Percentiles rank a stretch among this genome's conserved stretches.
Evolutionary conservation across 179 eudicot genomes (phyloP).

Genomic region (Beta lomatogona): DNA sequence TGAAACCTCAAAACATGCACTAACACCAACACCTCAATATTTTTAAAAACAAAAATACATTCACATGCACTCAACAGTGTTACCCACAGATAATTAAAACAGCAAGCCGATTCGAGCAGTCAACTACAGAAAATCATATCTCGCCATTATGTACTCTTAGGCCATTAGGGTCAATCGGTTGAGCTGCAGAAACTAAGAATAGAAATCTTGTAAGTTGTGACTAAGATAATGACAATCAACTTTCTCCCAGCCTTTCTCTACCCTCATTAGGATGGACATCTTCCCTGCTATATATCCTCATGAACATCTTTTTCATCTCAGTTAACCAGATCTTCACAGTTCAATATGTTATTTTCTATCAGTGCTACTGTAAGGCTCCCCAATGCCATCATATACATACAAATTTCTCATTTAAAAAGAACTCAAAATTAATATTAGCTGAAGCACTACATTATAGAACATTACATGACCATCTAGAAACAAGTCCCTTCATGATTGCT

Average conservation of each 20-base stretch:
- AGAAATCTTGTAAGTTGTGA: too few relatives aligned
- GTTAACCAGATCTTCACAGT: neutral
- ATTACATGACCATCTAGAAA: neutral
- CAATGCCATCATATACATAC: neutral
- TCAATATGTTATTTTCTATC: neutral
- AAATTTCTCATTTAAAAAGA: too few relatives aligned
- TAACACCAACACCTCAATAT: too few relatives aligned
- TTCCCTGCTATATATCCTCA: neutral
- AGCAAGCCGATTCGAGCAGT: too few relatives aligned
- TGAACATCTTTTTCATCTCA: neutral
- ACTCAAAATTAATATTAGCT: too few relatives aligned
- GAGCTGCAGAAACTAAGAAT: too few relatives aligned
- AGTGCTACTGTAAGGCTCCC: neutral
- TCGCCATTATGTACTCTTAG: too few relatives aligned
- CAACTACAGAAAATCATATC: too few relatives aligned
- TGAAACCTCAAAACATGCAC: neutral
- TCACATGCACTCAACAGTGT: neutral
- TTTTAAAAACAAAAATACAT: too few relatives aligned
- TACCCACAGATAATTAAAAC: too few relatives aligned
- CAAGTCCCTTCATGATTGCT: too few relatives aligned
- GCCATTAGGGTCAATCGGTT: too few relatives aligned
- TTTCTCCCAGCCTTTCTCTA: neutral
- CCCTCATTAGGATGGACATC: neutral
- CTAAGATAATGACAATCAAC: neutral
- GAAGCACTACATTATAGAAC: neutral